A percentile compares a stretch with the other conserved stretches of the same genome.
Conservation (phyloP, 352 stramenopile genomes). For the Thraustochytrium aureum region DNA sequence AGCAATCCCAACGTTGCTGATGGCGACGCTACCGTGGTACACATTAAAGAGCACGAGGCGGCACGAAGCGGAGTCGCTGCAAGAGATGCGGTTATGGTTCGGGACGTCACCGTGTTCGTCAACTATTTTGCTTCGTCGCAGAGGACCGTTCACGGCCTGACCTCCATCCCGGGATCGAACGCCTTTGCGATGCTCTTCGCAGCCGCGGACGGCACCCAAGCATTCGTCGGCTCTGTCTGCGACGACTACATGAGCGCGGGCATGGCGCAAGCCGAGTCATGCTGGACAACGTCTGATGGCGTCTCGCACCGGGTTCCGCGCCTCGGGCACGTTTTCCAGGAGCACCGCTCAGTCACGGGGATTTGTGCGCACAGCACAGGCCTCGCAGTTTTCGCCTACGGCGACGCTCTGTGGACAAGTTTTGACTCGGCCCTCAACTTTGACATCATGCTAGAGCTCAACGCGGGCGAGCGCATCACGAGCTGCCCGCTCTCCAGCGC, state of each 20-base stretch:
- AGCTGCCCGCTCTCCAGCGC: conserved; percentile 5
- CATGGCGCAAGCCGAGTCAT: neutral
- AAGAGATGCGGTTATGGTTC: neutral
- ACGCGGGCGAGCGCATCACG: conserved; percentile 6
- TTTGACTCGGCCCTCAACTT: conserved; percentile 1
- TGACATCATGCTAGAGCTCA: neutral
- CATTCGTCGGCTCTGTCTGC: neutral
- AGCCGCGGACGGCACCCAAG: neutral
- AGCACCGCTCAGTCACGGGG: neutral
- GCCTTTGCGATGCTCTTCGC: neutral
- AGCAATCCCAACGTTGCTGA: neutral
- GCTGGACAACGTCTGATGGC: neutral
- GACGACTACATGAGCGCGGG: neutral
- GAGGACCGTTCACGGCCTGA: neutral
- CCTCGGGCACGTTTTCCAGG: conserved; percentile 16
- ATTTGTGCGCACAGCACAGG: conserved; percentile 32
- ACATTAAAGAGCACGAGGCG: neutral
- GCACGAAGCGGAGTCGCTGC: too few relatives aligned
- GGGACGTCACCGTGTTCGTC: neutral
- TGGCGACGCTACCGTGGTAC: neutral
- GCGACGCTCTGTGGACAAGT: conserved; percentile 1
- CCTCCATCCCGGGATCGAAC: neutral
- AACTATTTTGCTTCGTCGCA: too few relatives aligned
- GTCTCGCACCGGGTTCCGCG: neutral
- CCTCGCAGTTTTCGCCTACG: conserved; percentile 32